Percentiles rank a stretch among this genome's conserved stretches.
These are phyloP conservation scores for Millerozyma acaciae DNA, from an alignment of 805 yeast species.

Conservation along the genomic window DNA sequence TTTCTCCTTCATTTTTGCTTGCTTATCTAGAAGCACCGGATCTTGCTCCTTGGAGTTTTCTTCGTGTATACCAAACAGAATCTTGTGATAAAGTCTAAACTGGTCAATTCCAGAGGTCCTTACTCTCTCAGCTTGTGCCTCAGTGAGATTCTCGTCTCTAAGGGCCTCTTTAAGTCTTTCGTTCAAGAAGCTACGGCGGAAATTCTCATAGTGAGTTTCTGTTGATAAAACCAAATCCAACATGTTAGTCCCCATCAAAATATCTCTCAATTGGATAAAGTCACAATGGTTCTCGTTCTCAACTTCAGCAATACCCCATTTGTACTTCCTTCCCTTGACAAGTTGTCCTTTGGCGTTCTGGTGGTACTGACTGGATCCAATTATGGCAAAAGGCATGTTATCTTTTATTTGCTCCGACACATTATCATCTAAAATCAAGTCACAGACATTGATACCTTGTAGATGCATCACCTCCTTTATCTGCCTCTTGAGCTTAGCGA, in stretches of 20 bases:
- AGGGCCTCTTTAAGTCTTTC: constrained; percentile 35
- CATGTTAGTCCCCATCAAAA: constrained; percentile 68
- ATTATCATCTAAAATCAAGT: constrained; percentile 25
- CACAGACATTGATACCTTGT: constrained; percentile 29
- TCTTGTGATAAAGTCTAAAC: constrained; percentile 35
- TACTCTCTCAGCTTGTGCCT: background rate
- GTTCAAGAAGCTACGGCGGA: constrained; percentile 55
- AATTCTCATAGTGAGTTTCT: constrained; percentile 71
- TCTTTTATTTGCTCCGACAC: constrained; percentile 28
- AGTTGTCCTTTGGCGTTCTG: constrained; percentile 27
- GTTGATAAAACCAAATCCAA: constrained; percentile 75
- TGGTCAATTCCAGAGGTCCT: constrained; percentile 26
- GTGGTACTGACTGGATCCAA: constrained; percentile 54
- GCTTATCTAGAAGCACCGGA: constrained; percentile 45
- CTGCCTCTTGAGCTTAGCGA: constrained; percentile 19
- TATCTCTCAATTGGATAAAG: constrained; percentile 57
- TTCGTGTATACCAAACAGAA: constrained; percentile 36
- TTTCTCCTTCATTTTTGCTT: constrained; percentile 39
- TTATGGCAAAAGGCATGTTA: constrained; percentile 65
- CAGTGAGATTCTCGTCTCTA: constrained; percentile 15
- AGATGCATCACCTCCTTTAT: constrained; percentile 21
- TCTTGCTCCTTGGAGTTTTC: constrained; percentile 36
- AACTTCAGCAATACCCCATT: constrained; percentile 85
- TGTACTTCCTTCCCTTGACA: constrained; percentile 73
- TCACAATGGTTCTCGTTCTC: constrained; percentile 79